Evolutionary conservation across 352 stramenopile species (phyloP).

Genomic region (Phytophthora crassamura): DNA sequence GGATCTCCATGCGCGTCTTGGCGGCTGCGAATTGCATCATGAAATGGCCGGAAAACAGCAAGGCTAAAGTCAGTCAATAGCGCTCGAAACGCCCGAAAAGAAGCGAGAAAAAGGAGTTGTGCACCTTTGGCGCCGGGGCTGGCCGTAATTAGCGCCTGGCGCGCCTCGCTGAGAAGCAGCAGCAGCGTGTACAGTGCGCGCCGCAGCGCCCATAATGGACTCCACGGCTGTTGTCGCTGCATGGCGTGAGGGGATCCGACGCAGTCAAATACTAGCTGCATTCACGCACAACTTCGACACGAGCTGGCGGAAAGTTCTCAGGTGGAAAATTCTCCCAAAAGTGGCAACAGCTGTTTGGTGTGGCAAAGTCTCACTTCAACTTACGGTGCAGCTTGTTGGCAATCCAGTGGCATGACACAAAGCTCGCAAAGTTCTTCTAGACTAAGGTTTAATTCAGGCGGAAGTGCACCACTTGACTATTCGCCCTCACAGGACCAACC

Average conservation of each 20-base stretch:
- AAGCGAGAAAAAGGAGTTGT: conserved; percentile 12
- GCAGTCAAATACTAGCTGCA: neutral
- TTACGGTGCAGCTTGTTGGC: too few species aligned
- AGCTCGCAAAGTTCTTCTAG: neutral
- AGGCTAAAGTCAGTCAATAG: conserved; percentile 8
- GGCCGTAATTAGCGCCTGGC: conserved; percentile 30
- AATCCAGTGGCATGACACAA: too few species aligned
- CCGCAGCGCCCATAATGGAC: conserved; percentile 25
- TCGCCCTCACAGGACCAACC: neutral
- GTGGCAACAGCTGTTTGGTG: too few species aligned
- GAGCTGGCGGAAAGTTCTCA: too few species aligned
- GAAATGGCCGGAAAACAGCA: conserved; percentile 13
- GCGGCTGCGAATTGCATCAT: conserved; percentile 17
- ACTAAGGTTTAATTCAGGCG: conserved; percentile 17
- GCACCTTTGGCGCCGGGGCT: conserved; percentile 29
- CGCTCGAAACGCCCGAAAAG: conserved; percentile 30
- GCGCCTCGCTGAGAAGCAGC: conserved; percentile 34
- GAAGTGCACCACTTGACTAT: conserved; percentile 14
- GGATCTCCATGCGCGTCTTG: conserved; percentile 61
- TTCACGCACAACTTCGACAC: conserved; percentile 4
- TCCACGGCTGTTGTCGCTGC: conserved; percentile 12
- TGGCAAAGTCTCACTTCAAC: too few species aligned
- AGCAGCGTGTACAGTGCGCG: conserved; percentile 42
- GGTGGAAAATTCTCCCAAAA: too few species aligned
- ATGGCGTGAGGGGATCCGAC: neutral